A percentile compares a stretch with the other conserved stretches of the same genome.
phyloP scores from a whole-genome alignment of 495 filamentous ascomycete species.

The Aspergillus funiculosus region DNA sequence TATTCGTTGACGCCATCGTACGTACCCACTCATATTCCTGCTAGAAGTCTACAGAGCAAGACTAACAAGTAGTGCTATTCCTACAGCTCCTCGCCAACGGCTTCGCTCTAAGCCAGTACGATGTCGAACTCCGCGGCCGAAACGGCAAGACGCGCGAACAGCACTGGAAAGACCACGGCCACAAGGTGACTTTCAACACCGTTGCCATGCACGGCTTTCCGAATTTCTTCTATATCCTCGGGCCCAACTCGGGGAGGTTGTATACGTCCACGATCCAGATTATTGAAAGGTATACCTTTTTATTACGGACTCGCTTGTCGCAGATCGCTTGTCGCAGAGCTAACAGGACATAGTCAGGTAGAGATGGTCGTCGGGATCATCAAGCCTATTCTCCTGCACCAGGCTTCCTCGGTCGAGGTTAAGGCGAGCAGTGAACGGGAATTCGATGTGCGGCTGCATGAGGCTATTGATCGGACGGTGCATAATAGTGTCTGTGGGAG shows the following conservation, averaged over 20 bases:
- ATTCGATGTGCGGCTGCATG: conserved; percentile 3
- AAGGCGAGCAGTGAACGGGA: conserved; percentile 5
- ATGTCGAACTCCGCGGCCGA: conserved; percentile 5
- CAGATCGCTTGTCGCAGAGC: background rate
- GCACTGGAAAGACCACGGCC: conserved; percentile 14
- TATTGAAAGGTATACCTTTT: conserved; percentile 39
- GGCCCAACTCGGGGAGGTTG: conserved; percentile 23
- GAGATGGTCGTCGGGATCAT: conserved; percentile 11
- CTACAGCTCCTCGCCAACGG: conserved; percentile 14
- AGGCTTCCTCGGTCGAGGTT: conserved; percentile 5
- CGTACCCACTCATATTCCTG: background rate
- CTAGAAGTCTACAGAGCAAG: background rate
- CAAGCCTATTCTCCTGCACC: conserved; percentile 1
- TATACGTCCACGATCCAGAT: conserved; percentile 33
- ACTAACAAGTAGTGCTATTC: conserved; percentile 4
- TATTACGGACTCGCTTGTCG: background rate
- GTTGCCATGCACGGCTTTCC: conserved; percentile 26
- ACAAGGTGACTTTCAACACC: conserved; percentile 19
- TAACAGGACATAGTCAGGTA: background rate
- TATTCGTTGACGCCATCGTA: conserved; percentile 15
- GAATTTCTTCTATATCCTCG: conserved; percentile 26
- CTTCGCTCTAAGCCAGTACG: conserved; percentile 12
- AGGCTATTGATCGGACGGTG: conserved; percentile 11
- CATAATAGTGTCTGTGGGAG: conserved; percentile 11
- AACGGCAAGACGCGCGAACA: conserved; percentile 7